Base-by-base conservation (phyloP, 768 basidiomycete genomes). In the Rhodotorula toruloides region DNA sequence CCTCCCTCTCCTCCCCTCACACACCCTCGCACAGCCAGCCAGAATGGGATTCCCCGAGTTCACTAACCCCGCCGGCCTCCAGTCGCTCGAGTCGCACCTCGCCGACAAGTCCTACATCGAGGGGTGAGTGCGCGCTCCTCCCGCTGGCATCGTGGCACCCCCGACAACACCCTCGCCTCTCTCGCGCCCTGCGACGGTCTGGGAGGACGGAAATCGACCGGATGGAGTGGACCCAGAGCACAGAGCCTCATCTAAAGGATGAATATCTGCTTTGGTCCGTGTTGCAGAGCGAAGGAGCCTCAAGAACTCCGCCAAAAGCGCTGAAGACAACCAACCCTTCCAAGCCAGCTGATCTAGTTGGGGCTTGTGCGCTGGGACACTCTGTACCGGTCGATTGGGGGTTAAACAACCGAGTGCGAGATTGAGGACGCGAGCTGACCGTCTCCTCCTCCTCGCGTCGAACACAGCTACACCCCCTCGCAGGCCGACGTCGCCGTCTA, bases 401-500 rank as follows among this genome's bases (percentile, higher is more conserved):
- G 58, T 29, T 22, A 12, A n/a, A 57, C 19, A 21, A 43, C 37
- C 6, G 4, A 19, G 32, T 16, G 63, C n/a, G n/a, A n/a, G n/a
- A n/a, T n/a, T 36, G 43, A 57, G 29, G 7, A 46, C 48, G 61
- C 67, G 44, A 44, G 25, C 44, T 21, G 47, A 29, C 55, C 61
- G 58, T 34, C 46, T 34, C n/a, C 10, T 16, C 37, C 11, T 22
- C 11, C 5, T 32, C 31, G 7, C 9, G n/a, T n/a, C 36, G 25
- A 43, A 7, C 34, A 54, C 76, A 96, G 92, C 61, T 92, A 89
- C 80, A 85, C 86, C 46, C 88, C 93, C 50, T 92, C 91, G 46
- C 92, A 96, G 80, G 90, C 92, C 59, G 91, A 98, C 80, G 91
- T 96, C 52, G 83, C 83, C 68, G 90, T 94, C 76, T 92, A 88